Evolutionary conservation across 2,329 filamentous ascomycete genomes (phyloP).

Genomic region (Colletotrichum tamarilloi): DNA sequence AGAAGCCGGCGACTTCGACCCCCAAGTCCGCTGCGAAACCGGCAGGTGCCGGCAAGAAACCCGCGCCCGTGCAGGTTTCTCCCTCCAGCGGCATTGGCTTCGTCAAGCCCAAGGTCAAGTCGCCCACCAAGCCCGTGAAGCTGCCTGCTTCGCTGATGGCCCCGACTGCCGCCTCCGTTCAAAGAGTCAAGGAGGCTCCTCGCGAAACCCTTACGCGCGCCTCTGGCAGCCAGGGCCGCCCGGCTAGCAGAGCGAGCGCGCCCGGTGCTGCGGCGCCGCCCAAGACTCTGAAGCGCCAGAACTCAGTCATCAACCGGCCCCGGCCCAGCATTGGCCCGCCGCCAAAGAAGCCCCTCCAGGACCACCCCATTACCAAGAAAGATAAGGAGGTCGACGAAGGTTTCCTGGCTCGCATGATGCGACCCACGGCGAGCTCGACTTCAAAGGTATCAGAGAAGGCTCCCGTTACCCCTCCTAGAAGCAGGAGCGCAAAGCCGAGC

Average conservation of each 20-base stretch:
- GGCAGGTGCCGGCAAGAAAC: slow-evolving; percentile 53
- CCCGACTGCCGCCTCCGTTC: slow-evolving; percentile 76
- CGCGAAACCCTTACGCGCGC: slow-evolving; percentile 38
- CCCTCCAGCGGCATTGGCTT: slow-evolving; percentile 54
- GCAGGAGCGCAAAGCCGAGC: slow-evolving; percentile 40
- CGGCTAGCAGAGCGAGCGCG: slow-evolving; percentile 58
- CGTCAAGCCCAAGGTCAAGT: slow-evolving; percentile 71
- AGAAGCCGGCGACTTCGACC: slow-evolving; percentile 42
- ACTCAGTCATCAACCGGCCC: slow-evolving; percentile 55
- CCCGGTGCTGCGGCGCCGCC: slow-evolving; percentile 42
- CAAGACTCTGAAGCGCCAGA: slow-evolving; percentile 56
- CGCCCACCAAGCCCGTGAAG: slow-evolving; percentile 75
- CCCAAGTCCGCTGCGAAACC: slow-evolving; percentile 44
- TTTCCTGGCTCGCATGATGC: slow-evolving; percentile 85
- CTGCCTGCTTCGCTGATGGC: slow-evolving; percentile 75
- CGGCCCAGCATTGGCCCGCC: slow-evolving; percentile 68
- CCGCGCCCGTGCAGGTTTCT: slow-evolving; percentile 53
- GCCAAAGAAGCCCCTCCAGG: slow-evolving; percentile 66
- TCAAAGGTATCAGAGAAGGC: slow-evolving; percentile 75
- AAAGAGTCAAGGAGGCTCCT: slow-evolving; percentile 59
- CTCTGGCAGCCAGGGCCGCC: slow-evolving; percentile 50
- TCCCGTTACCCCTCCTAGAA: slow-evolving; percentile 61
- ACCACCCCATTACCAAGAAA: slow-evolving; percentile 58
- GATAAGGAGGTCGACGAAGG: slow-evolving; percentile 72
- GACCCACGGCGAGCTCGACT: slow-evolving; percentile 77